Evolutionary conservation across 1,284 basidiomycete genomes (phyloP).

Genomic region (Ceratobasidium papillatum): DNA sequence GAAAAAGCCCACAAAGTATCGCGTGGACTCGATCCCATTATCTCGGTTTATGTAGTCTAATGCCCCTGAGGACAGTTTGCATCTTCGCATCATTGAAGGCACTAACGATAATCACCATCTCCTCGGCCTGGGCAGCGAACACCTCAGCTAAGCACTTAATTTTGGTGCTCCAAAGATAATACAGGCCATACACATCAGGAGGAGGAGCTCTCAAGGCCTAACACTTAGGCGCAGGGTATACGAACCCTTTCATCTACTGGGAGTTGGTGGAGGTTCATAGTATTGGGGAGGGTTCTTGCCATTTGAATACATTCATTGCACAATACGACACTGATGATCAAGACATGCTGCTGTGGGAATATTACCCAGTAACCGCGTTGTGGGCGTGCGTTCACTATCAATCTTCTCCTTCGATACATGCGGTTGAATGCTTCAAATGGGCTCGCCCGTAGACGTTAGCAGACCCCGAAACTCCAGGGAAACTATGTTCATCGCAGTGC

Average conservation of each 20-base stretch:
- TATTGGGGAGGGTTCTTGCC: no score
- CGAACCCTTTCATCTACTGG: no score
- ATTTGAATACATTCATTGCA: no score
- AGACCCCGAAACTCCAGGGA: not conserved
- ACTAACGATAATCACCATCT: not conserved
- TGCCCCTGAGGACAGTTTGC: not conserved
- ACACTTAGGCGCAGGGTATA: no score
- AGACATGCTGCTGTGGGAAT: not conserved
- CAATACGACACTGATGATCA: not conserved
- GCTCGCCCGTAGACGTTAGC: not conserved
- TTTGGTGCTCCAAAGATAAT: not conserved
- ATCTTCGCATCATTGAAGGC: not conserved
- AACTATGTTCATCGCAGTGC: not conserved
- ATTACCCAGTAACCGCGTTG: not conserved
- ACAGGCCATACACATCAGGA: not conserved
- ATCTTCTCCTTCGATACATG: not conserved
- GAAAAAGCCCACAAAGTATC: conserved; percentile 50
- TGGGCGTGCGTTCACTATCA: no score
- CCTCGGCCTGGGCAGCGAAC: not conserved
- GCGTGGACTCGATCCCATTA: conserved; percentile 1
- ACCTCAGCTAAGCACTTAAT: not conserved
- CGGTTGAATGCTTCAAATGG: not conserved
- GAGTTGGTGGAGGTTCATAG: no score
- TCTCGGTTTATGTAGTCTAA: conserved; percentile 46
- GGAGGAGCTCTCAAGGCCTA: no score